A percentile compares a stretch with the other conserved stretches of the same genome.
These are phyloP conservation scores for Leccinellum rugosiceps DNA, from an alignment of 768 basidiomycete genomes.

Conservation along the genomic window DNA sequence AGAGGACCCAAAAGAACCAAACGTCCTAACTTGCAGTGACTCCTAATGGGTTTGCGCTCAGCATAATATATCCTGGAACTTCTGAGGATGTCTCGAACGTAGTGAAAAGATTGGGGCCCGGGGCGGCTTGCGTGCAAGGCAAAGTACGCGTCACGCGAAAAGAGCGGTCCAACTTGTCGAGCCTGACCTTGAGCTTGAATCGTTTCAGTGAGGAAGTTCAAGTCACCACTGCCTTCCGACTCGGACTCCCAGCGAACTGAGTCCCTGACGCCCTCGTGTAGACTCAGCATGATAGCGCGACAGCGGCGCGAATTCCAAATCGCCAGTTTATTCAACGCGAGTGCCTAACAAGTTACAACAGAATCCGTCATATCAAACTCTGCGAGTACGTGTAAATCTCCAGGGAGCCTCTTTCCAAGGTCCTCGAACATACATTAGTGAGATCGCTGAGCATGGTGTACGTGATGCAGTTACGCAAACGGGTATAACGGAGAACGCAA, in stretches of 20 bases:
- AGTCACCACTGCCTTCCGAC: neutral
- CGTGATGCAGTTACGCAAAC: slow-evolving; percentile 26
- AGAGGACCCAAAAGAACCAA: neutral
- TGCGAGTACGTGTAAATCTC: slow-evolving; percentile 9
- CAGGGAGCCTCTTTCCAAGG: slow-evolving; percentile 9
- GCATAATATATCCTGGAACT: neutral
- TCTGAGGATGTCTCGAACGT: neutral
- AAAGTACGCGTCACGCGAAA: neutral
- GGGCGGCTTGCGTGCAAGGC: neutral
- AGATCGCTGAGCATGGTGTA: slow-evolving; percentile 29
- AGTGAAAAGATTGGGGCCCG: too few species aligned
- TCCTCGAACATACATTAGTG: slow-evolving; percentile 29
- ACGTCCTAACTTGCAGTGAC: neutral
- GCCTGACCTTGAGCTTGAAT: too few species aligned
- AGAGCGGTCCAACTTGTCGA: neutral
- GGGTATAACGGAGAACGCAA: slow-evolving; percentile 27
- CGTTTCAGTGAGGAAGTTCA: neutral
- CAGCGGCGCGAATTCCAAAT: neutral
- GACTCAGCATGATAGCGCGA: neutral
- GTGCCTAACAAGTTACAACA: neutral
- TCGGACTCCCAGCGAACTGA: neutral
- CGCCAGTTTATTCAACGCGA: neutral
- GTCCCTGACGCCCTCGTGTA: neutral
- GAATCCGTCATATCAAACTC: neutral
- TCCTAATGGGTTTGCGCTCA: neutral